Evolutionary conservation across 1,284 basidiomycete genomes (phyloP).

Genomic region (Anthracocystis setariae): DNA sequence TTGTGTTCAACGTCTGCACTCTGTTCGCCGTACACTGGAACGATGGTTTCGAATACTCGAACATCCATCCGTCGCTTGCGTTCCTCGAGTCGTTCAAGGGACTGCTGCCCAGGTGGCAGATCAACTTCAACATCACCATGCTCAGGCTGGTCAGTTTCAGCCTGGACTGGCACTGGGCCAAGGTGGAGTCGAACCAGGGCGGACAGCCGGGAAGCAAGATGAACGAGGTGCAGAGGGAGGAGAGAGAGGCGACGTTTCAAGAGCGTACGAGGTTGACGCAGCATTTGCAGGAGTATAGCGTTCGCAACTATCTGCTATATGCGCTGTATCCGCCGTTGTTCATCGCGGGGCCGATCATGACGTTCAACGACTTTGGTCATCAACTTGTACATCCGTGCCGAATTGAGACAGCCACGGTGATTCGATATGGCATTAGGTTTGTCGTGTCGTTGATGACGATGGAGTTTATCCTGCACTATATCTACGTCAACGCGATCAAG

Average conservation of each 20-base stretch:
- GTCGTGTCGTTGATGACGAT: slow-evolving; percentile 80
- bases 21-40: slow-evolving; percentile 83
- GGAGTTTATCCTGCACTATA: slow-evolving; percentile 90
- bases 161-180: slow-evolving; percentile 86
- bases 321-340: slow-evolving; percentile 90
- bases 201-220: slow-evolving; percentile 65
- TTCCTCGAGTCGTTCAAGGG: slow-evolving; percentile 77
- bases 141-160: slow-evolving; percentile 90
- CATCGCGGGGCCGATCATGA: slow-evolving; percentile 94
- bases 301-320: slow-evolving; percentile 78
- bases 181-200: slow-evolving; percentile 66
- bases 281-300: slow-evolving; percentile 71
- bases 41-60: slow-evolving; percentile 79
- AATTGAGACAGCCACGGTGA: slow-evolving; percentile 54
- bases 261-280: slow-evolving; percentile 41
- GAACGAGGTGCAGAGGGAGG: slow-evolving; percentile 13
- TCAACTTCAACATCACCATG: slow-evolving; percentile 97
- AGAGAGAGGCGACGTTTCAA: slow-evolving; percentile 24
- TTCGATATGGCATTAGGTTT: slow-evolving; percentile 79
- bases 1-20: slow-evolving; percentile 79
- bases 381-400: slow-evolving; percentile 73
- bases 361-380: slow-evolving; percentile 93
- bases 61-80: slow-evolving; percentile 73
- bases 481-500: slow-evolving; percentile 98
- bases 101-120: slow-evolving; percentile 87